These are phyloP conservation scores for Erythrophleum fordii DNA, from an alignment of 306 rosid species.

Conservation along the genomic window DNA sequence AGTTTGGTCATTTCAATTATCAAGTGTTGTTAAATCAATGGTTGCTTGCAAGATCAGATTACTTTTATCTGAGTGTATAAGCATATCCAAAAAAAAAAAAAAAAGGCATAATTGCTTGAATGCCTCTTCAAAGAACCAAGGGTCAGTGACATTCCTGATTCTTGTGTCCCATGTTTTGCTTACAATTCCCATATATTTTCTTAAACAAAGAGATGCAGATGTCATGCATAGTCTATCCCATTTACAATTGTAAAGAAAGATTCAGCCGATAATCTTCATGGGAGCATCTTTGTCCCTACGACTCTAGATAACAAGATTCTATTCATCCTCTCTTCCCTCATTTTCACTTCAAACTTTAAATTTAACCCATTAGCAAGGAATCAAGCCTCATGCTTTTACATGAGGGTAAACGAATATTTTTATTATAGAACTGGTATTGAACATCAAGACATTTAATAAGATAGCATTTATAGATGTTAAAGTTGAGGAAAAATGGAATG, in stretches of 20 bases:
- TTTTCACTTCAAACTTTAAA: neutral
- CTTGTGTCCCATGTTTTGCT: neutral
- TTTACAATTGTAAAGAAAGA: neutral
- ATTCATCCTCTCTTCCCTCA: neutral
- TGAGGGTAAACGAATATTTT: neutral
- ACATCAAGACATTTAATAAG: neutral
- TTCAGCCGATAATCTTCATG: neutral
- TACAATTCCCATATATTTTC: neutral
- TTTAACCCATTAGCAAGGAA: neutral
- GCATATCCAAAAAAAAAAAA: too few relatives aligned
- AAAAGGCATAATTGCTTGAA: neutral
- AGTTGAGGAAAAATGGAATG: too few relatives aligned
- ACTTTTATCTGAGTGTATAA: too few relatives aligned
- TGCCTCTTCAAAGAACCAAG: conserved; percentile 30
- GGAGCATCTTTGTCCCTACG: neutral
- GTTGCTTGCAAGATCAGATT: too few relatives aligned
- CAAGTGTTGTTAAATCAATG: too few relatives aligned
- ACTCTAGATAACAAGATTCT: neutral
- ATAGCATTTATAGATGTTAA: neutral
- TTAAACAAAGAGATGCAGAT: neutral
- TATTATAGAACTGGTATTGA: neutral
- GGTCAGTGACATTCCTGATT: conserved; percentile 15
- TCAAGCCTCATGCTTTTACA: neutral
- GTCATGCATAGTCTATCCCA: neutral
- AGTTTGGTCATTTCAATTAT: too few relatives aligned